These are phyloP conservation scores for Allium cepa DNA, from an alignment of 106 monocot species.

Conservation along the genomic window DNA sequence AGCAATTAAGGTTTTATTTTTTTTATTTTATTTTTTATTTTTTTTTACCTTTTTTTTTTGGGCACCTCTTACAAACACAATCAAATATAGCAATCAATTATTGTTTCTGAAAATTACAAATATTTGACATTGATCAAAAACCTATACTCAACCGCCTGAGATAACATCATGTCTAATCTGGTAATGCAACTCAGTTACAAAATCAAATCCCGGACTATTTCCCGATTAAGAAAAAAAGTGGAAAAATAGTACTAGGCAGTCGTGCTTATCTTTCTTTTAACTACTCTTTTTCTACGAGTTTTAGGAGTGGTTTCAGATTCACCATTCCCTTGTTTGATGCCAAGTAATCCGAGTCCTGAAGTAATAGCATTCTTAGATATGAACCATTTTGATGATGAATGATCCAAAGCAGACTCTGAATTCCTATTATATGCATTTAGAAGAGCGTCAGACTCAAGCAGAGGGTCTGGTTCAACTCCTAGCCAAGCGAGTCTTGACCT, in stretches of 20 bases:
- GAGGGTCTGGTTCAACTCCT: constrained; percentile 76
- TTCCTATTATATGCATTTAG: constrained; percentile 67
- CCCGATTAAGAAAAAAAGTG: too few relatives aligned
- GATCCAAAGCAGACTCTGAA: constrained; percentile 15
- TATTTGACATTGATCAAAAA: too few relatives aligned
- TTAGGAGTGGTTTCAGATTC: constrained; percentile 17
- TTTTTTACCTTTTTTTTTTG: neutral
- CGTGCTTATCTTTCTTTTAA: constrained; percentile 5
- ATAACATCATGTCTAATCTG: too few relatives aligned
- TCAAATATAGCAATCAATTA: neutral
- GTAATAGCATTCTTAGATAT: constrained; percentile 88
- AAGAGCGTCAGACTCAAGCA: constrained; percentile 58
- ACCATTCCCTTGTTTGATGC: constrained; percentile 45
- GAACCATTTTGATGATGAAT: constrained; percentile 69
- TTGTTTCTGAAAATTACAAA: too few relatives aligned
- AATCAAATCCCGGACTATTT: too few relatives aligned
- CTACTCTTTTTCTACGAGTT: constrained; percentile 8
- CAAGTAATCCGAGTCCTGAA: constrained; percentile 80
- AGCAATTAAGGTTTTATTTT: neutral
- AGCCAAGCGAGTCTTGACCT: constrained; percentile 81
- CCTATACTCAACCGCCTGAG: too few relatives aligned
- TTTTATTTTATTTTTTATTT: too few relatives aligned
- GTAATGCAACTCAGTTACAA: too few relatives aligned
- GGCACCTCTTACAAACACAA: neutral
- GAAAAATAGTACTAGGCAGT: neutral